phyloP scores from a whole-genome alignment of 768 basidiomycete genomes.

The Termitomyces sp. region DNA sequence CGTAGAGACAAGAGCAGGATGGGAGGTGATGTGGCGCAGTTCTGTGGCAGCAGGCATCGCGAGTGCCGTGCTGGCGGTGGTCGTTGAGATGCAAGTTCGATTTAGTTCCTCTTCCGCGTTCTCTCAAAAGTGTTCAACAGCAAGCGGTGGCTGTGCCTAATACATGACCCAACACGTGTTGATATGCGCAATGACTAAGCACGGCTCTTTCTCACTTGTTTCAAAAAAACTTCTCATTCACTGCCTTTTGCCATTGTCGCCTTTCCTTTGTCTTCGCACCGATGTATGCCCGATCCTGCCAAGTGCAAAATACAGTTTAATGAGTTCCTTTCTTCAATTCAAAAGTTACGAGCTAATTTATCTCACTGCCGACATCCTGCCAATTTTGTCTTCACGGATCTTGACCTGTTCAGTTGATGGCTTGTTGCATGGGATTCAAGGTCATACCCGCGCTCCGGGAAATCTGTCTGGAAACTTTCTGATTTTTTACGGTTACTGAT shows the following conservation, averaged over 20 bases:
- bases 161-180: neutral
- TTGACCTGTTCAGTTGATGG: neutral
- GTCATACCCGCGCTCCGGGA: neutral
- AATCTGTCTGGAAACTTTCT: neutral
- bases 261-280: neutral
- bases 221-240: neutral
- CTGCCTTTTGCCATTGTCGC: neutral
- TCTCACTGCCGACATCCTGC: no score
- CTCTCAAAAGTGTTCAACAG: neutral
- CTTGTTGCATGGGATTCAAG: neutral
- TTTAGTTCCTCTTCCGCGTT: no score
- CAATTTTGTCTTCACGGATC: neutral
- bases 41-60: conserved; percentile 23
- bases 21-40: conserved; percentile 53
- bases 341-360: neutral
- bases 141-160: neutral
- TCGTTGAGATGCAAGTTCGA: neutral
- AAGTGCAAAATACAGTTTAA: no score
- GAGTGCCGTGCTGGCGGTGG: neutral
- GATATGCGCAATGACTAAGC: neutral
- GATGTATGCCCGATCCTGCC: neutral
- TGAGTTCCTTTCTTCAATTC: neutral
- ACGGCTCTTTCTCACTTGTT: neutral
- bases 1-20: conserved; percentile 35
- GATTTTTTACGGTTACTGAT: neutral